Percentiles rank a stretch among this genome's conserved stretches.
Conservation (phyloP, 768 basidiomycete species). For the Panaeolus cyanescens region DNA sequence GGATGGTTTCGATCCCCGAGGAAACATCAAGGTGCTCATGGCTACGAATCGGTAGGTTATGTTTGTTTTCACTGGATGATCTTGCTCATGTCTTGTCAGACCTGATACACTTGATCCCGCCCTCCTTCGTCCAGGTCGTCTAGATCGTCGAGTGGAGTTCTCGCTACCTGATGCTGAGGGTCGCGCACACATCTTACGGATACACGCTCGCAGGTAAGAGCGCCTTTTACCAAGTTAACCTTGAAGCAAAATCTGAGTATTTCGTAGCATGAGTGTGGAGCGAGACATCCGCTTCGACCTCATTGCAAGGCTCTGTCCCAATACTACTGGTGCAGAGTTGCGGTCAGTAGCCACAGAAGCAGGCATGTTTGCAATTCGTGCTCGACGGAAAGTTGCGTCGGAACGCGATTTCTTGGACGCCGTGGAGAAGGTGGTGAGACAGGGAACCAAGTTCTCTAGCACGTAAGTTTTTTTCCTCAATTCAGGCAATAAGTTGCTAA, state of each 20-base stretch:
- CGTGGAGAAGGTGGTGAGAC: constrained; percentile 97
- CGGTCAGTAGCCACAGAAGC: constrained; percentile 98
- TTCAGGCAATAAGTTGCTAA: constrained; percentile 11
- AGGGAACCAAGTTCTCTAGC: constrained; percentile 97
- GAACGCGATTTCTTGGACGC: constrained; percentile 98
- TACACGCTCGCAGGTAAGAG: constrained; percentile 88
- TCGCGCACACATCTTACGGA: constrained; percentile 93
- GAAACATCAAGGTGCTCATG: constrained; percentile 99
- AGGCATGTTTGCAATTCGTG: constrained; percentile 99
- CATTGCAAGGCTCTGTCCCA: constrained; percentile 95
- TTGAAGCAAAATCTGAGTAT: constrained; percentile 2
- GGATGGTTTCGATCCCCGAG: constrained; percentile 97
- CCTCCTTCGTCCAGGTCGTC: constrained; percentile 89
- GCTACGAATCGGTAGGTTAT: constrained; percentile 88
- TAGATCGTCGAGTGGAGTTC: constrained; percentile 98
- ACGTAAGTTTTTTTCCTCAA: constrained; percentile 63
- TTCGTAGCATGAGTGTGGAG: constrained; percentile 90
- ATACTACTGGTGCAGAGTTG: constrained; percentile 98
- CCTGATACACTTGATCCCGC: constrained; percentile 99
- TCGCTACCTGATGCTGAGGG: constrained; percentile 94
- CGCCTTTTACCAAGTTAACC: background rate
- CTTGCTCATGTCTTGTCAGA: constrained; percentile 39
- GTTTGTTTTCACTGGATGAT: background rate
- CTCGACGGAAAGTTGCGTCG: constrained; percentile 93
- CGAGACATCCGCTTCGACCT: constrained; percentile 97